A percentile compares a stretch with the other conserved stretches of the same genome.
These are phyloP conservation scores for Rhododendron ferrugineum DNA, from an alignment of 148 eudicot genomes.

Conservation along the genomic window DNA sequence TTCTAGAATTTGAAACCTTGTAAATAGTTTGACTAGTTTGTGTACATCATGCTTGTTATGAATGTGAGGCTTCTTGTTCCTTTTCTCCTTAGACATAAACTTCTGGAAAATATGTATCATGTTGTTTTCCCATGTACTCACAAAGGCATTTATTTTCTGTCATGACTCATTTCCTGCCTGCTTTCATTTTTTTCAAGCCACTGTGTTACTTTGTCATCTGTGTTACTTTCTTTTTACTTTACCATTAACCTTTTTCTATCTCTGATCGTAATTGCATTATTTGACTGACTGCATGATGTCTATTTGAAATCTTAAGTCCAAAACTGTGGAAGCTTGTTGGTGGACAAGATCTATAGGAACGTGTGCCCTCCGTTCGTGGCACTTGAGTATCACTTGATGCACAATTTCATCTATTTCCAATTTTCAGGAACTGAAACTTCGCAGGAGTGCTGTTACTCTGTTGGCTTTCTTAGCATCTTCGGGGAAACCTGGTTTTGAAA, in stretches of 20 bases:
- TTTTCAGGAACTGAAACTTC: constrained; percentile 57
- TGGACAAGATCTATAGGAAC: neutral
- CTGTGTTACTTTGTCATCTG: neutral
- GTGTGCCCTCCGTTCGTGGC: neutral
- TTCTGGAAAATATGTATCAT: neutral
- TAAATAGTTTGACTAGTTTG: neutral
- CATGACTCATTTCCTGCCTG: neutral
- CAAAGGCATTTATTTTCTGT: neutral
- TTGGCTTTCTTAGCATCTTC: constrained; percentile 75
- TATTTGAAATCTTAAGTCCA: neutral
- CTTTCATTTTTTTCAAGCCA: neutral
- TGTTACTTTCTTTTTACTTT: too few species aligned
- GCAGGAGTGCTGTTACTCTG: constrained; percentile 46
- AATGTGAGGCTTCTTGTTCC: neutral
- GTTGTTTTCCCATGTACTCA: neutral
- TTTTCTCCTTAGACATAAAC: neutral
- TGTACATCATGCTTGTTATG: neutral
- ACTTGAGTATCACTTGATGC: neutral
- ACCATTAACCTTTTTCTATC: neutral
- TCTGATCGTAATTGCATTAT: neutral
- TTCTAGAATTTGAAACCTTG: neutral
- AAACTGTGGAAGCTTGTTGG: neutral
- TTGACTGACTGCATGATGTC: neutral
- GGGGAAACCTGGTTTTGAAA: constrained; percentile 59
- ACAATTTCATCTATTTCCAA: neutral